Base-by-base conservation (phyloP, 2,329 filamentous ascomycete species). In the Stylonectria norvegica region DNA sequence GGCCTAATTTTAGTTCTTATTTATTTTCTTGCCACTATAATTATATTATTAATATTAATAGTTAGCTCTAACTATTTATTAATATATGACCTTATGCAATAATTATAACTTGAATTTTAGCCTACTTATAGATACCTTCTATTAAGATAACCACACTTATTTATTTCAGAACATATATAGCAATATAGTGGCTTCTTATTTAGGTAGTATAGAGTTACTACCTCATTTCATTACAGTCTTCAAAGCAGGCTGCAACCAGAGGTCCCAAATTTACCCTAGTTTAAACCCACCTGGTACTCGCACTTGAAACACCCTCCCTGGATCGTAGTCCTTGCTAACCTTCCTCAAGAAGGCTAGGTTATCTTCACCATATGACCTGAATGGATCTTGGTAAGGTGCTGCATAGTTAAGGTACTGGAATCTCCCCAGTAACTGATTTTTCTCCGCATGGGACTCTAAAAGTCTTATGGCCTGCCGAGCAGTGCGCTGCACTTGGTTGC, bases 341-440 rank as follows among this genome's bases (percentile, higher is more conserved):
- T 45, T 29, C 20, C 43, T 48, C 14, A 66, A 39, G 18, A 50
- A 53, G 12, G 52, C 43, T 6, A 68, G 32, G 23, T 65, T 69
- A 6, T 56, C 52, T 5, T 46, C 38, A 2, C 68, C 67, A 41
- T 69, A 71, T 2, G 56, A 50, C 6, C 38, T 36, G 12, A 70
- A 48, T 1, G 64, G 60, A 32, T 64, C 52, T 50, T 71, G 66
- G 18, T 52, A 56, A 5, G 47, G 41, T 22, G 62, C 57, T 3
- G 66, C 66, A 32, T 73, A 72, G 49, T 72, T 71, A 23, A 71
- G 53, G 45, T 69, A 73, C 18, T 25, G 22, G 12, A 25, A 75
- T 43, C 72, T 67, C 35, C 36, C 33, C 12, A 25, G 22, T 25
- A 25, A 12, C 15, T 15, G 27, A 14, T 34, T 37, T n/a, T 17